Conservation (phyloP, 768 basidiomycete species). For the Naganishia antarctica region DNA sequence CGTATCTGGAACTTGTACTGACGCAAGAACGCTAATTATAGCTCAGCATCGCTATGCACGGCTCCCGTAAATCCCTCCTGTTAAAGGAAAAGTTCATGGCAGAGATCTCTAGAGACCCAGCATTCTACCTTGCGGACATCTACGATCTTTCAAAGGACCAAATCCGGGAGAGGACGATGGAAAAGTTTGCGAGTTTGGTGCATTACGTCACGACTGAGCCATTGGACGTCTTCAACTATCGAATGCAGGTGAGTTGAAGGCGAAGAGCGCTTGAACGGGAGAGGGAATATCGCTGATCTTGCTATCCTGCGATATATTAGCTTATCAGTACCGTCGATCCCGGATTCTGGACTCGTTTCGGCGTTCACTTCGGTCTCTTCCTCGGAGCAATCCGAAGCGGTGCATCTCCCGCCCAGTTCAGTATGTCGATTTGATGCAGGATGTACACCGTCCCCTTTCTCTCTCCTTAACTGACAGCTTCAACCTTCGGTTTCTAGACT, state of each 20-base stretch:
- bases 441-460: background rate
- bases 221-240: slow-evolving; percentile 48
- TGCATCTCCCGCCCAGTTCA: slow-evolving; percentile 50
- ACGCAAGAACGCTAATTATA: background rate
- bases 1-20: background rate
- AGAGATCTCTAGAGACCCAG: slow-evolving; percentile 50
- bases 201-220: slow-evolving; percentile 52
- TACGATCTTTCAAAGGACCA: slow-evolving; percentile 50
- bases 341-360: slow-evolving; percentile 51
- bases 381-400: slow-evolving; percentile 51
- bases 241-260: slow-evolving; percentile 50
- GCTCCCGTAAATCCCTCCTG: slow-evolving; percentile 43
- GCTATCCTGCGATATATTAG: slow-evolving; percentile 10
- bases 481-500: slow-evolving; percentile 27
- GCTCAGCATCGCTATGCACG: slow-evolving; percentile 48
- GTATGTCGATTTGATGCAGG: slow-evolving; percentile 26
- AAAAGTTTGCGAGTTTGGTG: slow-evolving; percentile 51
- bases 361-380: slow-evolving; percentile 50
- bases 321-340: slow-evolving; percentile 50
- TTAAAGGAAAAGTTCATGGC: slow-evolving; percentile 50
- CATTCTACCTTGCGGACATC: slow-evolving; percentile 51
- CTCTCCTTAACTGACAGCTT: background rate
- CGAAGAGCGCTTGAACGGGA: background rate
- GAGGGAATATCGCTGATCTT: background rate
- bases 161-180: slow-evolving; percentile 51